phyloP scores from a whole-genome alignment of 805 yeast genomes.

The Saccharomycopsis sp. region DNA sequence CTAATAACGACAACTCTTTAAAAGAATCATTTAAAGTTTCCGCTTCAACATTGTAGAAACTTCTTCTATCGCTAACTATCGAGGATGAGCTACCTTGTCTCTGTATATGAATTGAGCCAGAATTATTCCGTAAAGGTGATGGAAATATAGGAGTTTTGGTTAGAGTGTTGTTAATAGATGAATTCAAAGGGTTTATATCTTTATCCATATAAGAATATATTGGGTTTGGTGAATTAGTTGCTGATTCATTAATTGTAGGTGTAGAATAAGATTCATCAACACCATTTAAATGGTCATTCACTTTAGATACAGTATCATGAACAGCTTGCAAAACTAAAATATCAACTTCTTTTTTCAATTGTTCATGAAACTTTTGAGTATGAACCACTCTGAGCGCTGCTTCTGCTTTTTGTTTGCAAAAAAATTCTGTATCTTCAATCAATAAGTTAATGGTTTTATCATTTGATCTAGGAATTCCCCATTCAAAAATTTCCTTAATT shows the following conservation, averaged over 20 bases:
- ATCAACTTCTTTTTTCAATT: constrained; percentile 72
- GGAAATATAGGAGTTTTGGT: constrained; percentile 2
- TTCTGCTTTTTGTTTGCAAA: constrained; percentile 58
- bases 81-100: constrained; percentile 15
- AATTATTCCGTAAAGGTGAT: constrained; percentile 12
- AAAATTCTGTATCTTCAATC: constrained; percentile 53
- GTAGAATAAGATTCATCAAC: neutral
- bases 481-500: constrained; percentile 17
- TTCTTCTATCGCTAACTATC: constrained; percentile 8
- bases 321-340: constrained; percentile 53
- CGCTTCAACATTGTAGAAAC: constrained; percentile 5
- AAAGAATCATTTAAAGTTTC: constrained; percentile 10
- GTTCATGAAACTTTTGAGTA: constrained; percentile 62
- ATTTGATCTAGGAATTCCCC: constrained; percentile 40
- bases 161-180: neutral
- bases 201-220: constrained; percentile 15
- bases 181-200: constrained; percentile 1
- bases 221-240: constrained; percentile 9
- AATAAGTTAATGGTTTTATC: constrained; percentile 56
- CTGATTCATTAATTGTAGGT: neutral
- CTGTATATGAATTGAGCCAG: constrained; percentile 5
- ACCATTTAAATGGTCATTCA: constrained; percentile 6
- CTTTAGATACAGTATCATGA: constrained; percentile 39
- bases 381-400: constrained; percentile 59
- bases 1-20: constrained; percentile 14